Percentiles rank a stretch among this genome's conserved stretches.
phyloP scores from a whole-genome alignment of 352 stramenopile species.

The Aphanomyces cochlioides region DNA sequence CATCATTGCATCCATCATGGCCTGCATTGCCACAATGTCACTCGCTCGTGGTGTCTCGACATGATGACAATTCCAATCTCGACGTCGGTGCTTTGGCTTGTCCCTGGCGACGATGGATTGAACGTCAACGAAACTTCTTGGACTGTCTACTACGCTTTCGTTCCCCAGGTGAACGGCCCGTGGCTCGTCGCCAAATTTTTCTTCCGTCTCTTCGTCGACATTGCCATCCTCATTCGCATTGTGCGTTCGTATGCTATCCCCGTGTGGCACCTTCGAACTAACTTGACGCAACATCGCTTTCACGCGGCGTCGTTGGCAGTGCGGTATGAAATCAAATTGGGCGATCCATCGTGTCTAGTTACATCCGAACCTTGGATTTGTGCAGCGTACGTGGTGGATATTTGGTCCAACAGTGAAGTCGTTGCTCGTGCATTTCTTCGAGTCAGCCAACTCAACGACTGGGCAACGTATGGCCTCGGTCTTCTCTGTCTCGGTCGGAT shows the following conservation, averaged over 20 bases:
- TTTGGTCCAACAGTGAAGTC: not conserved
- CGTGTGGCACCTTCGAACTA: not conserved
- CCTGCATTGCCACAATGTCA: not conserved
- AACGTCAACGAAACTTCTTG: too few species aligned
- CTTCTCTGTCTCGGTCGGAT: not conserved
- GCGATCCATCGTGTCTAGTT: not conserved
- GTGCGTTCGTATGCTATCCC: not conserved
- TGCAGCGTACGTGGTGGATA: not conserved
- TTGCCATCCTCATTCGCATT: not conserved
- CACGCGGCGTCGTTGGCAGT: not conserved
- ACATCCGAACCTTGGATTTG: not conserved
- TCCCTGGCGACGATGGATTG: not conserved
- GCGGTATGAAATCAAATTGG: constrained; percentile 8
- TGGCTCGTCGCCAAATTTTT: not conserved
- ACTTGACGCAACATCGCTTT: not conserved
- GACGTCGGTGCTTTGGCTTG: not conserved
- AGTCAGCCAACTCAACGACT: not conserved
- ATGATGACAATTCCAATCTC: not conserved
- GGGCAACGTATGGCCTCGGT: not conserved
- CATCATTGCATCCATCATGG: not conserved
- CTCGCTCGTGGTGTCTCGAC: not conserved
- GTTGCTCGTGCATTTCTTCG: not conserved
- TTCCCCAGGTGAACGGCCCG: not conserved
- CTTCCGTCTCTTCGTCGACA: not conserved
- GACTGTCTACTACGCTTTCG: not conserved